phyloP scores from a whole-genome alignment of 2,329 filamentous ascomycete genomes.

The Xylariaceae sp. region DNA sequence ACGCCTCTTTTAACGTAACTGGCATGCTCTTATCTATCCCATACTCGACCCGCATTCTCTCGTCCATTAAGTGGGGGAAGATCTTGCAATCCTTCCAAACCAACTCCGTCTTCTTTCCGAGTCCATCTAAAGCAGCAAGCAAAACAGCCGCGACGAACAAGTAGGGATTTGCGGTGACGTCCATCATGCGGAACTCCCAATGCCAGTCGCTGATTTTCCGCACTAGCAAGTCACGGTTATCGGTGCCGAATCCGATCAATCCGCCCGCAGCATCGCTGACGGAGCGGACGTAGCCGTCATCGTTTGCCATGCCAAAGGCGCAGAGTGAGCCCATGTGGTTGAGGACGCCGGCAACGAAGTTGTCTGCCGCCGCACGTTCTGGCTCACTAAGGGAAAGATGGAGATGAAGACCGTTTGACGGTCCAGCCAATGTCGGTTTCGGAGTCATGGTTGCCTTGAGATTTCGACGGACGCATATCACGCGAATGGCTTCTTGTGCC shows the following conservation, averaged over 20 bases:
- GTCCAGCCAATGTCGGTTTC: conserved; percentile 3
- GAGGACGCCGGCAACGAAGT: conserved; percentile 13
- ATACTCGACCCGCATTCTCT: not conserved
- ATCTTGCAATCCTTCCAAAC: conserved; percentile 18
- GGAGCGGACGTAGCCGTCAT: conserved; percentile 16
- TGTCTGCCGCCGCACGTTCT: not conserved
- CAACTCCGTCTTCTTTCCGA: not conserved
- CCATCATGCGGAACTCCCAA: conserved; percentile 20
- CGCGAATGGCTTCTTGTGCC: conserved; percentile 20
- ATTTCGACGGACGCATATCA: conserved; percentile 12
- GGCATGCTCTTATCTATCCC: conserved; percentile 8
- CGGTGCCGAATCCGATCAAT: conserved; percentile 21
- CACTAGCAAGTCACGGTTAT: conserved; percentile 18
- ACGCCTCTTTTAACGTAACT: conserved; percentile 1
- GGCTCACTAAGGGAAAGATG: conserved; percentile 6
- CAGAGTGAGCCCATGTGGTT: conserved; percentile 17
- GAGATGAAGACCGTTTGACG: conserved; percentile 12
- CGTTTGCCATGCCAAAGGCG: conserved; percentile 21
- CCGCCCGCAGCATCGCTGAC: conserved; percentile 3
- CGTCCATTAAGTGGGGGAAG: conserved; percentile 5
- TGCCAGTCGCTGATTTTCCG: conserved; percentile 1
- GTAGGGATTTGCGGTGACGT: conserved; percentile 12
- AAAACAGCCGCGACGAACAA: conserved; percentile 5
- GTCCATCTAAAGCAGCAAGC: not conserved
- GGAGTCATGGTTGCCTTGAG: conserved; percentile 16